These are phyloP conservation scores for Amoeboaphelidium protococcarum DNA, from an alignment of 371 early-diverging fungal genomes.

Conservation along the genomic window DNA sequence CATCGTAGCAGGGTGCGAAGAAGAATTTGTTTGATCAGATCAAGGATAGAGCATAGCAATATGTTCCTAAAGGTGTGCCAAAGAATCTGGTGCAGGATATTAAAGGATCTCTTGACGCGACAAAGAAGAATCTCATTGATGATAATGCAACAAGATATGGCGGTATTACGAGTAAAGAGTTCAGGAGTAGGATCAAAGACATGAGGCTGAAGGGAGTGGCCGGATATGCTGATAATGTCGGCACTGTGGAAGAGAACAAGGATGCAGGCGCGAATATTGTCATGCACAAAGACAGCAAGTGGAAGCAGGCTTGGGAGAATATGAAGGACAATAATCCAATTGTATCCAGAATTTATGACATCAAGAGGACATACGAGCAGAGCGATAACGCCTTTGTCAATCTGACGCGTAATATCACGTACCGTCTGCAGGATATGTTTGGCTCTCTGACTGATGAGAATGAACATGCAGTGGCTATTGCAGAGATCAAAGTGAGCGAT, in stretches of 20 bases:
- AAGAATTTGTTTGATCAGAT: no score
- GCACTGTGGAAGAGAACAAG: slow-evolving; percentile 16
- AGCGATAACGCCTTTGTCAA: slow-evolving; percentile 34
- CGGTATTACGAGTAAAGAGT: slow-evolving; percentile 44
- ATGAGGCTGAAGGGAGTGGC: slow-evolving; percentile 8
- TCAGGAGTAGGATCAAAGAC: slow-evolving; percentile 20
- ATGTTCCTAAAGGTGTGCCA: background rate
- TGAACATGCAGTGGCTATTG: slow-evolving; percentile 73
- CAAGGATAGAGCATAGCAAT: slow-evolving; percentile 5
- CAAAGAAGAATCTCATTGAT: slow-evolving; percentile 36
- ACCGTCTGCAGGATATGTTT: slow-evolving; percentile 7
- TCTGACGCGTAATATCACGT: background rate
- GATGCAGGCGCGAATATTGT: slow-evolving; percentile 64
- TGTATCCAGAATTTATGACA: slow-evolving; percentile 49
- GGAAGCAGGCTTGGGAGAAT: slow-evolving; percentile 71
- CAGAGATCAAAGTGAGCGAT: slow-evolving; percentile 50
- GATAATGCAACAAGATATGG: slow-evolving; percentile 46
- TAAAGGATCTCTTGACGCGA: slow-evolving; percentile 35
- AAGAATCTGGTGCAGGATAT: slow-evolving; percentile 14
- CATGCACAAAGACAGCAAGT: slow-evolving; percentile 62
- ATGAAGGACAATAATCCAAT: slow-evolving; percentile 71
- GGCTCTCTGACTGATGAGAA: slow-evolving; percentile 42
- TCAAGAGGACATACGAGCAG: slow-evolving; percentile 54
- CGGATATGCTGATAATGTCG: slow-evolving; percentile 8
- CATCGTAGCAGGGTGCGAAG: no score